Percentiles rank a stretch among this genome's conserved stretches.
These are phyloP conservation scores for Sporothrix humicola DNA, from an alignment of 2,329 filamentous ascomycete genomes.

Conservation along the genomic window DNA sequence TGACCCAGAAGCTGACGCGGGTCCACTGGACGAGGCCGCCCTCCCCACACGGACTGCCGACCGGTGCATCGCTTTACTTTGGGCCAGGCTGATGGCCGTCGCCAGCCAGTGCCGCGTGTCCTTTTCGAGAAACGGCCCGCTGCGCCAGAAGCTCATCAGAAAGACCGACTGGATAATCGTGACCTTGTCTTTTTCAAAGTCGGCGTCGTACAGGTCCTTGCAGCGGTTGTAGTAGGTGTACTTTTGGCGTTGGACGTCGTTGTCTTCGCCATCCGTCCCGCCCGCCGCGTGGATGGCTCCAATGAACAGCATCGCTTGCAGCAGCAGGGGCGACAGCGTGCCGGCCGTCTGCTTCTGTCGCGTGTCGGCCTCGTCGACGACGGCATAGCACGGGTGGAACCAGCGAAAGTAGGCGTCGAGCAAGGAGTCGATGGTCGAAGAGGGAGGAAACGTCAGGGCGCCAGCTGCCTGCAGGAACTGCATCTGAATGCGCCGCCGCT, in stretches of 20 bases:
- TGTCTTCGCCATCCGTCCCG: not conserved
- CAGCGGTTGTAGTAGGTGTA: slow-evolving; percentile 15
- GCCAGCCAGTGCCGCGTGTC: slow-evolving; percentile 22
- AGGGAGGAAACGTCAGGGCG: not conserved
- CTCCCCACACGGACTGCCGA: not conserved
- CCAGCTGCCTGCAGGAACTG: not conserved
- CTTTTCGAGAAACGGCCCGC: not conserved
- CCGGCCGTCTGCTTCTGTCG: not conserved
- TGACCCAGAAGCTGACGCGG: not conserved
- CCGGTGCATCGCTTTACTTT: slow-evolving; percentile 19
- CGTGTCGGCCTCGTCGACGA: slow-evolving; percentile 13
- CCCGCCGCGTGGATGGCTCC: not conserved
- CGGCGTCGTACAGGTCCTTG: slow-evolving; percentile 22
- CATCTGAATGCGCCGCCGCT: not conserved
- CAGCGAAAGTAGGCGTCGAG: slow-evolving; percentile 24
- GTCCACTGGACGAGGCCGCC: not conserved
- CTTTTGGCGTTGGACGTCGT: not conserved
- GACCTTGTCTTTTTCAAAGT: slow-evolving; percentile 12
- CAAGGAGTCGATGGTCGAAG: slow-evolving; percentile 13
- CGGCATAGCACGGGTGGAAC: slow-evolving; percentile 36
- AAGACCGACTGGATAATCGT: not conserved
- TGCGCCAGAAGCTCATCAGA: slow-evolving; percentile 24
- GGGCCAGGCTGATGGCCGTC: slow-evolving; percentile 7
- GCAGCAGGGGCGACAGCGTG: not conserved
- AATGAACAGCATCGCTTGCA: not conserved